Evolutionary conservation across 179 eudicot species (phyloP), one percentile per base, ranked within the genome.

Genomic region (Patellifolia procumbens): DNA sequence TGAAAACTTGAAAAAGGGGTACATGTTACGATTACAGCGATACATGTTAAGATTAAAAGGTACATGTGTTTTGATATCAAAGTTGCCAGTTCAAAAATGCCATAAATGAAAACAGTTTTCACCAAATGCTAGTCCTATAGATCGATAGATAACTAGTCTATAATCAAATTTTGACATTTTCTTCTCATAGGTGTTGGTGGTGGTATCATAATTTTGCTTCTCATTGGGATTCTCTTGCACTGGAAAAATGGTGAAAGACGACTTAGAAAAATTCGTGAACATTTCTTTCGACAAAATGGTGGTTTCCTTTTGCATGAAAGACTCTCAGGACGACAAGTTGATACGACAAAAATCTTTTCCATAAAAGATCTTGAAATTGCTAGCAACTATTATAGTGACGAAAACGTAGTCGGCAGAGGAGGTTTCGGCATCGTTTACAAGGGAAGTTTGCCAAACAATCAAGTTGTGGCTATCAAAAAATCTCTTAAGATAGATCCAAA

Each of bases 391-490:
- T 56, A 24, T 24, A n/a, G 61, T 56, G 61, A 56, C 6, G 20
- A n/a, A 56, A 56, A 56, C 11, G 20, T 56, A n/a, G 22, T 56
- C 22, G 61, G 61, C 3, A 56, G 61, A 56, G 61, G 61, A 56
- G 61, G 61, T 56, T 56, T 55, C n/a, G 60, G 64, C 35, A 12
- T 60, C 16, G 64, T 60, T 28, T 31, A 60, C 13, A 60, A 60
- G 64, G 64, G 68, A 20, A 35, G 35, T 16, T 35, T 71, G 20
- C 49, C 31, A 11, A 13, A 32, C 35, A 34, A 37, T 15, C 34
- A 71, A 71, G 17, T 59, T 26, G 76, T 73, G 4, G 76, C 76
- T 5, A 42, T 73, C 4, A 73, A 73, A 29, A 73, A 43, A 29
- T 73, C 76, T 11, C 13, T 39, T 2, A 59, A 11, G 12, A 53